phyloP scores from a whole-genome alignment of 768 basidiomycete species.

The Amylocystis lapponica region DNA sequence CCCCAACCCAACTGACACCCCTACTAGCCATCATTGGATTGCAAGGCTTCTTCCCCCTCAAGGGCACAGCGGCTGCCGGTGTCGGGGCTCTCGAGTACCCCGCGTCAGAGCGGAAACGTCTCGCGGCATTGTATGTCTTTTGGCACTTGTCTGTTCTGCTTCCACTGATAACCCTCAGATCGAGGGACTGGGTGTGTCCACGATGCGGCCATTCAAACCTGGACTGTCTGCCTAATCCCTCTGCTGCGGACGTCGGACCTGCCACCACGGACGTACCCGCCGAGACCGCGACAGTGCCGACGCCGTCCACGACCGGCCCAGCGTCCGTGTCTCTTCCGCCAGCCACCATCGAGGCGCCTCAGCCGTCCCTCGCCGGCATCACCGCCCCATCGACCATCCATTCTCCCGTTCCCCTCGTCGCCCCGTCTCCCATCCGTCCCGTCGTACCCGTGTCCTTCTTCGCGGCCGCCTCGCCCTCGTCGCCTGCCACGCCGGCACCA shows the following conservation, averaged over 20 bases:
- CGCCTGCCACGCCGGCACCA: too few species aligned
- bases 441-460: slow-evolving; percentile 15
- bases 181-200: slow-evolving; percentile 76
- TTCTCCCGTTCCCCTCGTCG: slow-evolving; percentile 16
- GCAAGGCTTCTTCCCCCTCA: slow-evolving; percentile 85
- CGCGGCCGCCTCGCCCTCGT: slow-evolving; percentile 1
- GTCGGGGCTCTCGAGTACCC: slow-evolving; percentile 87
- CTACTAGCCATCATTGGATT: slow-evolving; percentile 74
- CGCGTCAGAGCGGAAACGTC: slow-evolving; percentile 63
- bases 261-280: slow-evolving; percentile 1
- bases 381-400: slow-evolving; percentile 6
- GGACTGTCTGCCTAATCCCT: slow-evolving; percentile 66
- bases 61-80: slow-evolving; percentile 81
- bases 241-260: slow-evolving; percentile 7
- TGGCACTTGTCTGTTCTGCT: background rate
- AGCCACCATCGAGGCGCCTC: slow-evolving; percentile 5
- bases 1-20: slow-evolving; percentile 7
- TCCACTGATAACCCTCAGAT: slow-evolving; percentile 38
- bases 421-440: slow-evolving; percentile 19
- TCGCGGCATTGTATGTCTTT: slow-evolving; percentile 61
- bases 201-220: slow-evolving; percentile 65
- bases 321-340: background rate
- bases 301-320: background rate
- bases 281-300: slow-evolving; percentile 1
- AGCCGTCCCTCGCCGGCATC: slow-evolving; percentile 3